A percentile compares a stretch with the other conserved stretches of the same genome.
phyloP scores from a whole-genome alignment of 768 basidiomycete species.

The Podaxis sp. region DNA sequence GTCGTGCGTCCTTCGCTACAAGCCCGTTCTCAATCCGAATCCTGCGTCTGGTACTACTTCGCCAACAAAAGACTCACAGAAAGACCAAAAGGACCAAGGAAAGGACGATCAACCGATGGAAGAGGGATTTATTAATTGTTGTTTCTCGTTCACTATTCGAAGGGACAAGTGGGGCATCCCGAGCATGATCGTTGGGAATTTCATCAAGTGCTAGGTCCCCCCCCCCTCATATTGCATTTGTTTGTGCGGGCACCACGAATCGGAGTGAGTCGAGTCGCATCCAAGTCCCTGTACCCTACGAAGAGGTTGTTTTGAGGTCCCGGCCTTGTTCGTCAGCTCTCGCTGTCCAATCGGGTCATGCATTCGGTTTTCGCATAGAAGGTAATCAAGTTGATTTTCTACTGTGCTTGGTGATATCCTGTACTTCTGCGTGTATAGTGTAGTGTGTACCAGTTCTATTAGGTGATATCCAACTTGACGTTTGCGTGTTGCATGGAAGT shows the following conservation, averaged over 20 bases:
- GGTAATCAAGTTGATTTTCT: neutral
- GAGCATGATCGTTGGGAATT: slow-evolving; percentile 88
- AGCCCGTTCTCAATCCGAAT: slow-evolving; percentile 50
- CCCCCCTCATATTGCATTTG: too few relatives aligned
- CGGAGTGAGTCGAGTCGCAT: neutral
- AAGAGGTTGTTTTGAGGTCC: neutral
- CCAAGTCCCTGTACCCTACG: neutral
- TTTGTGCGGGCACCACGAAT: neutral
- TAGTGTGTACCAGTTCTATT: neutral
- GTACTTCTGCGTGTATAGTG: neutral
- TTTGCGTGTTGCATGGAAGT: neutral
- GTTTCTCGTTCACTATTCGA: slow-evolving; percentile 88
- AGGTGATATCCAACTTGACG: neutral
- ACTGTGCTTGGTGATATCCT: neutral
- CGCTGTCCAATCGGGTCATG: neutral
- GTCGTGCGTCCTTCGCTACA: slow-evolving; percentile 82
- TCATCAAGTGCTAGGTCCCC: slow-evolving; percentile 57
- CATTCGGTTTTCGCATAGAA: neutral
- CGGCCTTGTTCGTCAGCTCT: neutral
- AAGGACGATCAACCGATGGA: slow-evolving; percentile 40
- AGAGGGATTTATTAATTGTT: slow-evolving; percentile 79
- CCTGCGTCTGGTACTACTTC: slow-evolving; percentile 12
- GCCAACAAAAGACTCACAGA: slow-evolving; percentile 4
- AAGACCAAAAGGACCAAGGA: slow-evolving; percentile 22
- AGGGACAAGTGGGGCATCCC: slow-evolving; percentile 84